A percentile compares a stretch with the other conserved stretches of the same genome.
Conservation (phyloP, 164 flowering plant species). For the Malania oleifera region DNA sequence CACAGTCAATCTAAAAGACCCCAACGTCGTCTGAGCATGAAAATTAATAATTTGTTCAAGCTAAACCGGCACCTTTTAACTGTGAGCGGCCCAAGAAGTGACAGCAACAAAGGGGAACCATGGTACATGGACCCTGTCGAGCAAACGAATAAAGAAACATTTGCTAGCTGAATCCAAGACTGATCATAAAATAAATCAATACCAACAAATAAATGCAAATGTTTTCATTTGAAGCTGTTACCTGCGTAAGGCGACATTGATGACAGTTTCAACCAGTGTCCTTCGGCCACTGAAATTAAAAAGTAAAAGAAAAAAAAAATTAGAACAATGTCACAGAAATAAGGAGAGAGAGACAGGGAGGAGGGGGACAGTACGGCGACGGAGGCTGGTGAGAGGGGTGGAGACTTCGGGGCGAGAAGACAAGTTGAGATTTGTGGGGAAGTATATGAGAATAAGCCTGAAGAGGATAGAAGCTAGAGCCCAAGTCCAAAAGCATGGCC, state of each 20-base stretch:
- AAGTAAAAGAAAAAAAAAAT: neutral
- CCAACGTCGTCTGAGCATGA: neutral
- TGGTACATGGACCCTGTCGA: conserved; percentile 91
- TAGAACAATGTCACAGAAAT: neutral
- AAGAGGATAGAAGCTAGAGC: conserved; percentile 23
- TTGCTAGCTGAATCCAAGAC: neutral
- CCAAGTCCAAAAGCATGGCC: conserved; percentile 32
- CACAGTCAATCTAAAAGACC: too few species aligned
- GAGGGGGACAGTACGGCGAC: conserved; percentile 61
- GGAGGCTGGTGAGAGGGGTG: conserved; percentile 92
- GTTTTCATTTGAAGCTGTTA: conserved; percentile 18
- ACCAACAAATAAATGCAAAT: neutral
- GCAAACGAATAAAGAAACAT: conserved; percentile 2
- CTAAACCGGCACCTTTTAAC: conserved; percentile 41
- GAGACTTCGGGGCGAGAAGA: conserved; percentile 88
- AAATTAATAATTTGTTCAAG: neutral
- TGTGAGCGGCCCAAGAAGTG: conserved; percentile 81
- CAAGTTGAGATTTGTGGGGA: conserved; percentile 51
- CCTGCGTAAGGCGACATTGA: conserved; percentile 95
- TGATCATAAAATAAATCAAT: neutral
- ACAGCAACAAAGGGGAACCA: conserved; percentile 82
- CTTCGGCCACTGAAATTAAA: conserved; percentile 73
- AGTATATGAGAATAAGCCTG: conserved; percentile 50
- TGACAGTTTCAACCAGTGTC: conserved; percentile 93
- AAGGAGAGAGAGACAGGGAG: conserved; percentile 1